Evolutionary conservation across 2,329 filamentous ascomycete genomes (phyloP), one percentile per base, ranked within the genome.

Genomic region (Talaromyces sp.): DNA sequence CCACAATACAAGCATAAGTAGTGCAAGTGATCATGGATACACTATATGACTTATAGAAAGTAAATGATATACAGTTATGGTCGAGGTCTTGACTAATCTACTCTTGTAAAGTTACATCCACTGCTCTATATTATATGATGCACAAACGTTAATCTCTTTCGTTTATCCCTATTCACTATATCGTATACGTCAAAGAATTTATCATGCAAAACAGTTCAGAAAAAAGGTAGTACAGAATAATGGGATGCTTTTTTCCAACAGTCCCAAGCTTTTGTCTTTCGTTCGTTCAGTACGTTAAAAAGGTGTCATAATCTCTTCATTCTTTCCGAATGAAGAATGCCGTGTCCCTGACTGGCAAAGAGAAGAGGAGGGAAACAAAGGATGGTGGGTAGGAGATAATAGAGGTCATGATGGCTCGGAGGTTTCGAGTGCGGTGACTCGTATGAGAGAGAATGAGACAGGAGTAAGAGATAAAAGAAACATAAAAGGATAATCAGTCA

Each of bases 121-220:
- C 22, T 22, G 22, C 22, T 22, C 22, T 22, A 22, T 22, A 22
- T 22, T 22, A 22, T 22, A 22, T 22, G 22, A 22, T 22, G 22
- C 22, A 22, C 11, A 13, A 47, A 47, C 44, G 44, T 11, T 22
- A 25, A 19, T 5, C 22, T 3, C 3, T 25, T 47, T 25, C 44
- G 7, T 47, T 25, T 25, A 25, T 47, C 44, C 44, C 44, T 25
- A 19, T 47, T 47, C 19, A 11, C 15, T 47, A 57, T 42, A 44
- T 60, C n/a, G 17, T 25, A 17, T 6, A 42, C 27, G 11, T 27
- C 13, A 25, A 47, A 42, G 27, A 53, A n/a, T 52, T 42, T 59
- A 54, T 59, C 22, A 33, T 59, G 57, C 39, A 59, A 59, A 30
- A 59, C 42, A 53, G 57, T 39, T 19, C 44, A 19, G 53, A 33